These are phyloP conservation scores for Aspergillus nanangensis DNA, from an alignment of 495 filamentous ascomycete species.

Conservation along the genomic window DNA sequence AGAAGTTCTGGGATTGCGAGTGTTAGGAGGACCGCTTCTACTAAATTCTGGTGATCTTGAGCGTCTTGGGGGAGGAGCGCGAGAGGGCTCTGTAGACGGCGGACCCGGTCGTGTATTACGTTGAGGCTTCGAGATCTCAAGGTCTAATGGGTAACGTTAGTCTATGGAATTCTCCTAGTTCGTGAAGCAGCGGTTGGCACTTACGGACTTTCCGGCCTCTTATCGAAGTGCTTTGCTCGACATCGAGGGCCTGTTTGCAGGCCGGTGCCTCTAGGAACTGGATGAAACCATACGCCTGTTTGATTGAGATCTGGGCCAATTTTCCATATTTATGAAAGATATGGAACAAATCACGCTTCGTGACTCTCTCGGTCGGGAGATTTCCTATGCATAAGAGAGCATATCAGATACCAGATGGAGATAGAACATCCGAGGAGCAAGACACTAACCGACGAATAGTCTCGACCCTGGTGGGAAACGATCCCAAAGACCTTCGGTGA, in stretches of 20 bases:
- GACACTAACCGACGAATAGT: conserved; percentile 81
- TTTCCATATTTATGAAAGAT: conserved; percentile 82
- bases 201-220: conserved; percentile 88
- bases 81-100: conserved; percentile 33
- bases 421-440: conserved; percentile 12
- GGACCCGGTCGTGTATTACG: conserved; percentile 60
- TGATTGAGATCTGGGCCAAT: conserved; percentile 92
- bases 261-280: conserved; percentile 78
- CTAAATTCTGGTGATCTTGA: conserved; percentile 70
- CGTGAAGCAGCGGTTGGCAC: conserved; percentile 26
- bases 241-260: conserved; percentile 67
- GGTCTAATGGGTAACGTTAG: conserved; percentile 51
- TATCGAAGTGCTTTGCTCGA: conserved; percentile 72
- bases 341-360: conserved; percentile 89
- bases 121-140: conserved; percentile 89
- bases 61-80: conserved; percentile 42
- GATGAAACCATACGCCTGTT: conserved; percentile 95
- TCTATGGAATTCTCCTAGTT: background rate
- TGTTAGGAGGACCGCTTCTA: conserved; percentile 41
- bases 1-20: conserved; percentile 26
- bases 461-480: conserved; percentile 81
- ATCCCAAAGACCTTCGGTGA: conserved; percentile 90
- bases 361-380: conserved; percentile 85
- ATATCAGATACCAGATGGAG: no score
- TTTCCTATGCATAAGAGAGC: conserved; percentile 69